Evolutionary conservation across 2,329 filamentous ascomycete genomes (phyloP).

Genomic region (Neofusicoccum cordaticola): DNA sequence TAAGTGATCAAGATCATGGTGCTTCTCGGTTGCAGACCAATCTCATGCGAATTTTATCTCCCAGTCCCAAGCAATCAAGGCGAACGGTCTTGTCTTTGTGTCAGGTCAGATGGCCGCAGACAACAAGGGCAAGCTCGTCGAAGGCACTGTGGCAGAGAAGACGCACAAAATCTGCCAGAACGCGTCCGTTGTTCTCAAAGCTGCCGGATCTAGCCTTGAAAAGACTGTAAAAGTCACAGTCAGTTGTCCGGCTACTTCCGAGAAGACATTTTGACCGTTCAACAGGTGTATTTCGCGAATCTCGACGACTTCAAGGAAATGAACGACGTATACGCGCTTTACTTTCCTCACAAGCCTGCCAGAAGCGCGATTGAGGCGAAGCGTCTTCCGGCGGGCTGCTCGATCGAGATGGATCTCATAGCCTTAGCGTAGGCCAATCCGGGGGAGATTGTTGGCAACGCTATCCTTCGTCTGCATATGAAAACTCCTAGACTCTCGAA

Average conservation of each 20-base stretch:
- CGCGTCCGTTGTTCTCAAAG: neutral
- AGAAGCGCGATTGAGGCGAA: neutral
- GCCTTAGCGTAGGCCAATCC: neutral
- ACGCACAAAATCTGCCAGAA: neutral
- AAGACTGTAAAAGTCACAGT: neutral
- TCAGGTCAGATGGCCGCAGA: neutral
- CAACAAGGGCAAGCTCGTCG: neutral
- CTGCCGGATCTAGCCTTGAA: neutral
- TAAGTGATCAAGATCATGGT: neutral
- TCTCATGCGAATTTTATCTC: neutral
- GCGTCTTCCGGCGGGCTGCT: neutral
- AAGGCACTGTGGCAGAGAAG: neutral
- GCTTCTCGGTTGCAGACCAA: too few relatives aligned
- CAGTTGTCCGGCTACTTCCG: neutral
- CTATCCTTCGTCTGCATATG: too few relatives aligned
- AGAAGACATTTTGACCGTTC: too few relatives aligned
- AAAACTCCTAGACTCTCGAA: too few relatives aligned
- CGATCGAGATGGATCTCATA: slow-evolving; percentile 4
- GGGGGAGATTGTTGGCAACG: too few relatives aligned
- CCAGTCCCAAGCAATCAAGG: neutral
- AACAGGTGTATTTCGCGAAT: neutral
- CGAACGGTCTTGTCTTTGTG: neutral
- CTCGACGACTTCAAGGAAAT: neutral
- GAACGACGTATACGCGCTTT: neutral
- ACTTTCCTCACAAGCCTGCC: neutral